A percentile compares a stretch with the other conserved stretches of the same genome.
These are phyloP conservation scores for Euphorbia schlechtendalii DNA, from an alignment of 441 rosid genomes.

Conservation along the genomic window DNA sequence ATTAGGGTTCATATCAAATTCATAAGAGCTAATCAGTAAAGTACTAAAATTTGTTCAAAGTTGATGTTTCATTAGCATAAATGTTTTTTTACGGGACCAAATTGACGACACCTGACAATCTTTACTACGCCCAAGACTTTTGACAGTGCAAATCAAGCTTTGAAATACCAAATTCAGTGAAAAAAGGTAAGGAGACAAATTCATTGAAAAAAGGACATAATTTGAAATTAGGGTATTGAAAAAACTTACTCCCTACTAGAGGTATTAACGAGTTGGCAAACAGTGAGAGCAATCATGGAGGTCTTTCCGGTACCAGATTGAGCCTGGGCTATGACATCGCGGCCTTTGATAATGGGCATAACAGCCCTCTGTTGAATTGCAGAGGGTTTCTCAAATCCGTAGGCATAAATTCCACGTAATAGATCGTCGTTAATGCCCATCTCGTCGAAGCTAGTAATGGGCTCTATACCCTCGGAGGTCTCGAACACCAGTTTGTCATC, in stretches of 20 bases:
- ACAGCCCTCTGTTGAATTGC: slow-evolving; percentile 95
- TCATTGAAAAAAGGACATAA: too few relatives aligned
- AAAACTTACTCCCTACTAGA: slow-evolving; percentile 57
- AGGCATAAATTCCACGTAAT: slow-evolving; percentile 80
- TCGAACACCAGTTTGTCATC: slow-evolving; percentile 78
- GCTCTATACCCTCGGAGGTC: slow-evolving; percentile 84
- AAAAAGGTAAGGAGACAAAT: not conserved
- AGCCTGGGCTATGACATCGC: slow-evolving; percentile 94
- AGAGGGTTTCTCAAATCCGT: slow-evolving; percentile 88
- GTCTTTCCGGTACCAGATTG: slow-evolving; percentile 97
- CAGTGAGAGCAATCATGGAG: slow-evolving; percentile 89
- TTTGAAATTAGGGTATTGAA: not conserved
- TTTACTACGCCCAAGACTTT: not conserved
- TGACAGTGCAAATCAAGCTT: not conserved
- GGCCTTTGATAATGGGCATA: slow-evolving; percentile 81
- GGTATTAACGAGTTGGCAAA: slow-evolving; percentile 71
- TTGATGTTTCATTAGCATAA: not conserved
- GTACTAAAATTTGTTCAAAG: not conserved
- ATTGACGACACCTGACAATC: not conserved
- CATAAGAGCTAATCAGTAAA: not conserved
- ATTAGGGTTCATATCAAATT: slow-evolving; percentile 4
- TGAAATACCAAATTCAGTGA: not conserved
- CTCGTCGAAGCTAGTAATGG: slow-evolving; percentile 66
- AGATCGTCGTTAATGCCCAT: slow-evolving; percentile 82
- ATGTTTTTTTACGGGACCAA: not conserved